Conservation (phyloP, 169 alveolate genomes). For the Eimeria nieschulzi region DNA sequence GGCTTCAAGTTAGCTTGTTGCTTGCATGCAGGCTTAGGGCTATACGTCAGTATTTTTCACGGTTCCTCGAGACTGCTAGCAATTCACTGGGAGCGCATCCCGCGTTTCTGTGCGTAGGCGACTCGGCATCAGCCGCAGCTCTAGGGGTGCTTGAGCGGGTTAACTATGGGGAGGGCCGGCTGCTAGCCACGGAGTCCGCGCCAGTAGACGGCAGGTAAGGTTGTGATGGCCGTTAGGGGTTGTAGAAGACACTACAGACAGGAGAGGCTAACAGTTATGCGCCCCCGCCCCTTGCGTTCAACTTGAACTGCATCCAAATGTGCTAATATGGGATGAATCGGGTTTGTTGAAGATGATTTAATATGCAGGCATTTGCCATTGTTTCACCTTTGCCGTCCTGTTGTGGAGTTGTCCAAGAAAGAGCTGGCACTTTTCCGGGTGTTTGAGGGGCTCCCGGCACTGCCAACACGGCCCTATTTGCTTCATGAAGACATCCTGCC, state of each 20-base stretch:
- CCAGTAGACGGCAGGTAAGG: constrained; percentile 10
- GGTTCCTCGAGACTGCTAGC: background rate
- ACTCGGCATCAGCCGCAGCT: constrained; percentile 43
- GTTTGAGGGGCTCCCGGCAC: background rate
- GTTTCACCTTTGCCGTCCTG: constrained; percentile 35
- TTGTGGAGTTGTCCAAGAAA: constrained; percentile 18
- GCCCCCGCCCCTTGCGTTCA: no score
- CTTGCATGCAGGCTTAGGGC: background rate
- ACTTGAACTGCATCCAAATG: no score
- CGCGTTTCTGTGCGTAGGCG: constrained; percentile 28
- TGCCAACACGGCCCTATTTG: background rate
- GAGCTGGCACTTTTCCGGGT: constrained; percentile 26
- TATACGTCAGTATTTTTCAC: background rate
- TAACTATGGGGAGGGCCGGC: constrained; percentile 52
- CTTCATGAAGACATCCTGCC: background rate
- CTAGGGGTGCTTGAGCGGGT: constrained; percentile 15
- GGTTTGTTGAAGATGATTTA: background rate
- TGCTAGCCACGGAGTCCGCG: constrained; percentile 30
- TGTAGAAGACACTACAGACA: no score
- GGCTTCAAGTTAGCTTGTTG: no score
- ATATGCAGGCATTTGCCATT: background rate
- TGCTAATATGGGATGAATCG: background rate
- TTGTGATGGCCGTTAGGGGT: no score
- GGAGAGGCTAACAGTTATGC: no score
- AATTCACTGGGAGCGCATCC: background rate